These are phyloP conservation scores for Allium cepa DNA, from an alignment of 106 monocot genomes.

Conservation along the genomic window DNA sequence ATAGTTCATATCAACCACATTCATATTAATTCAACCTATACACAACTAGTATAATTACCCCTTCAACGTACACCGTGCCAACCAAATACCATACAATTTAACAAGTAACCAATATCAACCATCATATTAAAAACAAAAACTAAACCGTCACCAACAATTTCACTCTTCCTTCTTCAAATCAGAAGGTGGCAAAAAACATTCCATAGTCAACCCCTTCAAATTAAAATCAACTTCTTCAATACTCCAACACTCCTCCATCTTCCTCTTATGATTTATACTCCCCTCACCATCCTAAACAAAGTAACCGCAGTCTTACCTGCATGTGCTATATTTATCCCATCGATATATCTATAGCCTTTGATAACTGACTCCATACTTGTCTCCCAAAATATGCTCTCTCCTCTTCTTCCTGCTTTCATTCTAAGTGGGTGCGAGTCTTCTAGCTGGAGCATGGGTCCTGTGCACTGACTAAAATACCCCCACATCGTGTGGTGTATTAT, in stretches of 20 bases:
- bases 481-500: conserved; percentile 70
- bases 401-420: conserved; percentile 46
- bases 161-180: conserved; percentile 49
- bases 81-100: no score
- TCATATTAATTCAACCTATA: no score
- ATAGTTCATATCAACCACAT: no score
- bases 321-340: conserved; percentile 84
- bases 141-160: no score
- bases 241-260: conserved; percentile 79
- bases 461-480: conserved; percentile 95
- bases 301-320: conserved; percentile 42
- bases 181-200: conserved; percentile 67
- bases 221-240: conserved; percentile 91
- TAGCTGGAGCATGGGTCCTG: conserved; percentile 71
- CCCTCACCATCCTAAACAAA: conserved; percentile 78
- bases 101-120: background rate
- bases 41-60: no score
- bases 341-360: conserved; percentile 15
- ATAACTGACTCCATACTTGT: conserved; percentile 58
- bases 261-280: conserved; percentile 73
- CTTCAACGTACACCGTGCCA: no score
- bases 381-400: conserved; percentile 78
- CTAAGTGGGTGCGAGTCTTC: conserved; percentile 82
- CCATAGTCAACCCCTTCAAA: conserved; percentile 57
- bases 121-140: conserved; percentile 1